These are phyloP conservation scores for Fomitopsis serialis DNA, from an alignment of 768 basidiomycete species.

Conservation along the genomic window DNA sequence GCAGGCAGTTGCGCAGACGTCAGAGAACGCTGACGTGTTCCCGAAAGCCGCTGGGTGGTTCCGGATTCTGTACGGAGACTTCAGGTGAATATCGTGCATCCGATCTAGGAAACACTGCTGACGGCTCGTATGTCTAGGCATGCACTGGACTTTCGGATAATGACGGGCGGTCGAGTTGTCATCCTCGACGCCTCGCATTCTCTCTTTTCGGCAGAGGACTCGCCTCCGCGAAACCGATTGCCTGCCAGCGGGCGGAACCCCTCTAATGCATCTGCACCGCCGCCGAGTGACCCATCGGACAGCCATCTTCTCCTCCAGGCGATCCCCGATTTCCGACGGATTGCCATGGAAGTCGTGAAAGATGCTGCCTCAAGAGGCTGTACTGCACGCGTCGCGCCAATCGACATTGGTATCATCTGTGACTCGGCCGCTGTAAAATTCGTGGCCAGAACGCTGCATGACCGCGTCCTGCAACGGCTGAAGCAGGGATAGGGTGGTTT, in stretches of 20 bases:
- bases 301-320: conserved; percentile 40
- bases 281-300: background rate
- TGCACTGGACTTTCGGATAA: conserved; percentile 75
- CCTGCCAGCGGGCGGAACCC: too few species aligned
- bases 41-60: conserved; percentile 83
- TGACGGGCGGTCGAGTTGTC: conserved; percentile 58
- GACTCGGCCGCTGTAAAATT: conserved; percentile 40
- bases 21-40: conserved; percentile 52
- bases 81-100: conserved; percentile 38
- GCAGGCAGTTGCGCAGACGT: conserved; percentile 23
- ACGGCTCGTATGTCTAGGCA: conserved; percentile 37
- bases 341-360: conserved; percentile 46
- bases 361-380: conserved; percentile 29
- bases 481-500: background rate
- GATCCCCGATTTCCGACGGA: conserved; percentile 52
- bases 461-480: conserved; percentile 29
- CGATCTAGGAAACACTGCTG: background rate
- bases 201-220: conserved; percentile 30
- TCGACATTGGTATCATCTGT: conserved; percentile 64
- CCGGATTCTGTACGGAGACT: conserved; percentile 63
- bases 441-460: conserved; percentile 46
- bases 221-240: too few species aligned
- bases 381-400: conserved; percentile 41
- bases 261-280: too few species aligned
- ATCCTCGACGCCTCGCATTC: conserved; percentile 74